phyloP scores from a whole-genome alignment of 2,329 filamentous ascomycete genomes.

The Trichophyton equinum region DNA sequence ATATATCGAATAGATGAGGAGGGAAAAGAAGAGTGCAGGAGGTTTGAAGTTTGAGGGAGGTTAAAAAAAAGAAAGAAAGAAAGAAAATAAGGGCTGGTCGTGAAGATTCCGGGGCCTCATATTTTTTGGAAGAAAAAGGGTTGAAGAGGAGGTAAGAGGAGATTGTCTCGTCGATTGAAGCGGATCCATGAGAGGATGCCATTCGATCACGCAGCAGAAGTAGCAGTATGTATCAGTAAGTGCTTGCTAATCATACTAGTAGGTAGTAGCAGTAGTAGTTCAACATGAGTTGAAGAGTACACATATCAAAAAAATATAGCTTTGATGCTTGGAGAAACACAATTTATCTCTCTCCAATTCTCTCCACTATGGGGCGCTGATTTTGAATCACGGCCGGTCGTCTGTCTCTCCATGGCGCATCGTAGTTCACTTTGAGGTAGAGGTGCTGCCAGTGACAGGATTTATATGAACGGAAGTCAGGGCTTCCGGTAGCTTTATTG shows the following conservation, averaged over 20 bases:
- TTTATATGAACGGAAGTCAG: slow-evolving; percentile 18
- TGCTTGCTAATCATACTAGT: not conserved
- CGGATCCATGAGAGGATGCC: not conserved
- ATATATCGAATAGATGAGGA: not conserved
- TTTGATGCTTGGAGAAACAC: not conserved
- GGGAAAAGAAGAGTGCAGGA: not conserved
- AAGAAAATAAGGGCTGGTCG: too few relatives aligned
- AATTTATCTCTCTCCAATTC: not conserved
- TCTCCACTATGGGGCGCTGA: not conserved
- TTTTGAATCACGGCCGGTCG: too few relatives aligned
- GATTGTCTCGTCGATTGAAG: not conserved
- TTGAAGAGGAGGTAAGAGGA: not conserved
- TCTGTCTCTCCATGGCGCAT: not conserved
- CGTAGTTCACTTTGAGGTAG: slow-evolving; percentile 15
- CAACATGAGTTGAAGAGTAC: not conserved
- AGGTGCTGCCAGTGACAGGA: slow-evolving; percentile 15
- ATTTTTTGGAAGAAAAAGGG: not conserved
- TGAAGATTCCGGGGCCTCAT: too few relatives aligned
- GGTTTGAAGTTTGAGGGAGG: not conserved
- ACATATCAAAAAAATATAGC: not conserved
- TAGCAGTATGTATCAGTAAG: not conserved
- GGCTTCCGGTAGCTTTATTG: slow-evolving; percentile 55
- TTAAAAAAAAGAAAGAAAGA: too few relatives aligned
- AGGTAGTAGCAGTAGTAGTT: not conserved
- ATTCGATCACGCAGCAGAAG: not conserved